Evolutionary conservation across 495 filamentous ascomycete species (phyloP).

Genomic region (Mycothermus thermophilus): DNA sequence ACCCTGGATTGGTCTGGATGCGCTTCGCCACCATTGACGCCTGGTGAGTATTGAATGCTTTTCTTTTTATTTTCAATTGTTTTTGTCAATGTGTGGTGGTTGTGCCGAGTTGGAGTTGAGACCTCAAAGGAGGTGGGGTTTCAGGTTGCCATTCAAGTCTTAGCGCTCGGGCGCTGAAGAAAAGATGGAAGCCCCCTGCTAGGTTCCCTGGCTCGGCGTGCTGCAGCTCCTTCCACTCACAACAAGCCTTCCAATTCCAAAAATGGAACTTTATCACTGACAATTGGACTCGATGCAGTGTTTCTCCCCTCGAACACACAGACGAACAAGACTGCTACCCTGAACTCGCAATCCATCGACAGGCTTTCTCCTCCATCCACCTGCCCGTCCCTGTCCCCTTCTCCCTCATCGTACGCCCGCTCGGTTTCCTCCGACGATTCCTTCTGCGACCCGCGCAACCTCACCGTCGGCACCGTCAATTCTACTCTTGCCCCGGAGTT

Average conservation of each 20-base stretch:
- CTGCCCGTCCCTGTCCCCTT: constrained; percentile 80
- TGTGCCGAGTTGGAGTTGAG: too few relatives aligned
- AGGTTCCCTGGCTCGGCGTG: too few relatives aligned
- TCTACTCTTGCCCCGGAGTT: constrained; percentile 48
- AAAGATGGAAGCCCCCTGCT: too few relatives aligned
- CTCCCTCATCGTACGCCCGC: constrained; percentile 66
- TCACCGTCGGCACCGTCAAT: constrained; percentile 60
- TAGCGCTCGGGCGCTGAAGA: too few relatives aligned
- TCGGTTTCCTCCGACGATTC: constrained; percentile 56
- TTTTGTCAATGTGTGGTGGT: constrained; percentile 5
- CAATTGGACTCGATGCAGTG: constrained; percentile 35
- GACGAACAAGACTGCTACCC: constrained; percentile 34
- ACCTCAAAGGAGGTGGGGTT: too few relatives aligned
- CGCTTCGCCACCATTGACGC: constrained; percentile 76
- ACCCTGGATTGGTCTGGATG: constrained; percentile 62
- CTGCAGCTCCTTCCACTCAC: too few relatives aligned
- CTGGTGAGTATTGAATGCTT: constrained; percentile 59
- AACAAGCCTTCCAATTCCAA: too few relatives aligned
- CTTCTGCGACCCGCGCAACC: constrained; percentile 87
- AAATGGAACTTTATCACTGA: too few relatives aligned
- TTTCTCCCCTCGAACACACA: constrained; percentile 56
- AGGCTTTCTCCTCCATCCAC: constrained; percentile 52
- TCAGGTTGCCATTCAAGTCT: too few relatives aligned
- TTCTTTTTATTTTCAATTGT: constrained; percentile 11
- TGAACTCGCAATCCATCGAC: constrained; percentile 52